phyloP scores from a whole-genome alignment of 2,329 filamentous ascomycete species.

The Penicillium freii region DNA sequence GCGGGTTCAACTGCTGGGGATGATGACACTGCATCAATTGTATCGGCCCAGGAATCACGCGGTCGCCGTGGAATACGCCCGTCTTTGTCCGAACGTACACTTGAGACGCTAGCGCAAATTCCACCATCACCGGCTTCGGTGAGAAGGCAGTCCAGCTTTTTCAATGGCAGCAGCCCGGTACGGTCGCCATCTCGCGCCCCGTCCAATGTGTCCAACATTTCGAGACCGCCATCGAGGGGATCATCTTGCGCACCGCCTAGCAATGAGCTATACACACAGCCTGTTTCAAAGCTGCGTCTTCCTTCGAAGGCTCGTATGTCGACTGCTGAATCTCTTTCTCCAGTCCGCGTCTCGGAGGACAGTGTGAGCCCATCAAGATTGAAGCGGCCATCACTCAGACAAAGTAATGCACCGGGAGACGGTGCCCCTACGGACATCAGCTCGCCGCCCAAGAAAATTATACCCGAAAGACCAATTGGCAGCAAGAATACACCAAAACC shows the following conservation, averaged over 20 bases:
- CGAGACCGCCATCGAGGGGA: conserved; percentile 42
- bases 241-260: conserved; percentile 54
- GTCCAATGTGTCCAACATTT: conserved; percentile 55
- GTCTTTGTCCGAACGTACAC: conserved; percentile 72
- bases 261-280: conserved; percentile 49
- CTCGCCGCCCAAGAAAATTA: conserved; percentile 19
- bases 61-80: conserved; percentile 28
- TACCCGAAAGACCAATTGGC: conserved; percentile 30
- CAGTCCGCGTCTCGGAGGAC: conserved; percentile 17
- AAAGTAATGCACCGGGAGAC: conserved; percentile 17
- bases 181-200: conserved; percentile 63
- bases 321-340: conserved; percentile 22
- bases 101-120: conserved; percentile 76
- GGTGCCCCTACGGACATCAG: conserved; percentile 14
- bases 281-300: conserved; percentile 33
- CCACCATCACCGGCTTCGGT: conserved; percentile 72
- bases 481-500: conserved; percentile 51
- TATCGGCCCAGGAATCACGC: conserved; percentile 16
- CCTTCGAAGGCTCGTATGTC: conserved; percentile 35
- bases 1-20: conserved; percentile 6
- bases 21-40: conserved; percentile 11
- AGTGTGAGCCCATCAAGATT: conserved; percentile 28
- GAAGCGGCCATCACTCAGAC: conserved; percentile 23
- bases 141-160: conserved; percentile 70
- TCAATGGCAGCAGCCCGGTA: conserved; percentile 61